Conservation (phyloP, 2,329 filamentous ascomycete species). For the Ustulina deusta region DNA sequence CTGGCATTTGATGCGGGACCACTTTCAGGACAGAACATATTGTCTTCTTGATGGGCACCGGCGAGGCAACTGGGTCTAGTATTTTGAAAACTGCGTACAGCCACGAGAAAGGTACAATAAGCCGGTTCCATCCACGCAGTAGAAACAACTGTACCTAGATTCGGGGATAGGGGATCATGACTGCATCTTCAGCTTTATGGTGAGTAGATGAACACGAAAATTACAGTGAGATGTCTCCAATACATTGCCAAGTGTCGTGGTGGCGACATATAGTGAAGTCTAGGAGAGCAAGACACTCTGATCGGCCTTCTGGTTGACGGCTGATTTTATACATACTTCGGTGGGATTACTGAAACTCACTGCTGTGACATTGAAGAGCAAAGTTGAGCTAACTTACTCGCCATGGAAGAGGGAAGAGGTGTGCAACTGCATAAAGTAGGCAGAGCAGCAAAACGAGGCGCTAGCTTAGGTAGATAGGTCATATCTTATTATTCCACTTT, state of each 20-base stretch:
- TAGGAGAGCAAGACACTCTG: neutral
- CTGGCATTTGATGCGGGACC: neutral
- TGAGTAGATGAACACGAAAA: neutral
- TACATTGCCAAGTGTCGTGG: neutral
- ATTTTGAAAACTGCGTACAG: neutral
- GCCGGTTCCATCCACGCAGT: neutral
- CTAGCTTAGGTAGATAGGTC: constrained; percentile 1
- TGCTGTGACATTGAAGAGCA: neutral
- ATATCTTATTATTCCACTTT: neutral
- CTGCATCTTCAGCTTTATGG: neutral
- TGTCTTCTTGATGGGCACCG: neutral
- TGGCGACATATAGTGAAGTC: neutral
- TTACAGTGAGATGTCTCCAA: neutral
- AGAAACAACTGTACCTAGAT: neutral
- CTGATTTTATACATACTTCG: neutral
- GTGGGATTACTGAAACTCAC: neutral
- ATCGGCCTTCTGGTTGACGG: neutral
- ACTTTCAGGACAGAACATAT: neutral
- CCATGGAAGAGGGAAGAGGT: neutral
- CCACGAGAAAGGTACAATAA: too few relatives aligned
- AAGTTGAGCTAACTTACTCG: neutral
- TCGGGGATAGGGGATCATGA: too few relatives aligned
- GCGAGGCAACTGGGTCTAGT: neutral
- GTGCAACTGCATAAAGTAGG: neutral
- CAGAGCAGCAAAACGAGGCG: neutral